These are phyloP conservation scores for Mycena filopes DNA, from an alignment of 768 basidiomycete genomes.

Conservation along the genomic window DNA sequence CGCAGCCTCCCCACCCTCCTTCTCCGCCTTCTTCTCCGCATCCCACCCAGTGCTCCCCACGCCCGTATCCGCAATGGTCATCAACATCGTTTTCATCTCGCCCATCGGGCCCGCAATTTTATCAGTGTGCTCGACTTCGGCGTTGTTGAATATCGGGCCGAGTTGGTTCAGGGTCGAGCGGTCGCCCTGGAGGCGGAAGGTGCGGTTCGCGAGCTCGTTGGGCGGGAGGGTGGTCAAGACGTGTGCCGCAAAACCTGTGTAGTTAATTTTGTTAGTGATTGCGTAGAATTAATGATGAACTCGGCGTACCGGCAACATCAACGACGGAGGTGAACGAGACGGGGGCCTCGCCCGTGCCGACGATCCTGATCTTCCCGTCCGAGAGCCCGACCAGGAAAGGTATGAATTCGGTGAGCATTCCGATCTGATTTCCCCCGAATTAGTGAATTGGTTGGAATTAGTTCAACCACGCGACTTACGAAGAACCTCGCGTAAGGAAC, in stretches of 20 bases:
- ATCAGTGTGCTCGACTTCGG: conserved; percentile 29
- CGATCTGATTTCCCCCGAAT: conserved; percentile 24
- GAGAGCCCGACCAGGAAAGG: conserved; percentile 35
- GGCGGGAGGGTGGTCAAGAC: conserved; percentile 44
- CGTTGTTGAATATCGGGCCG: conserved; percentile 37
- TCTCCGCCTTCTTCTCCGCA: conserved; percentile 2
- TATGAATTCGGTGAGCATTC: conserved; percentile 39
- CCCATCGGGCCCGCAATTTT: conserved; percentile 16
- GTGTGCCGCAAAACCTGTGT: conserved; percentile 47
- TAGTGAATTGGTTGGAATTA: neutral
- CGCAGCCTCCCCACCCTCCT: neutral
- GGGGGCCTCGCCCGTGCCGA: conserved; percentile 33
- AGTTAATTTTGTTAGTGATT: neutral
- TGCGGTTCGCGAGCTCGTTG: conserved; percentile 39
- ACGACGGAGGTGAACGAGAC: conserved; percentile 39
- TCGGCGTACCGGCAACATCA: conserved; percentile 34
- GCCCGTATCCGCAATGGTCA: conserved; percentile 19
- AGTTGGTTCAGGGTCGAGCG: conserved; percentile 39
- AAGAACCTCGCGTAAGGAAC: conserved; percentile 36
- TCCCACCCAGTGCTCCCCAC: conserved; percentile 32
- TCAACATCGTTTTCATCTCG: conserved; percentile 13
- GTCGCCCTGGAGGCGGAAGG: conserved; percentile 50
- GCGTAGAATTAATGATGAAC: no score
- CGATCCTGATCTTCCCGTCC: conserved; percentile 32
- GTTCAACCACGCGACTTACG: conserved; percentile 17